Conservation (phyloP, 768 basidiomycete species). For the Boletellus sp. region DNA sequence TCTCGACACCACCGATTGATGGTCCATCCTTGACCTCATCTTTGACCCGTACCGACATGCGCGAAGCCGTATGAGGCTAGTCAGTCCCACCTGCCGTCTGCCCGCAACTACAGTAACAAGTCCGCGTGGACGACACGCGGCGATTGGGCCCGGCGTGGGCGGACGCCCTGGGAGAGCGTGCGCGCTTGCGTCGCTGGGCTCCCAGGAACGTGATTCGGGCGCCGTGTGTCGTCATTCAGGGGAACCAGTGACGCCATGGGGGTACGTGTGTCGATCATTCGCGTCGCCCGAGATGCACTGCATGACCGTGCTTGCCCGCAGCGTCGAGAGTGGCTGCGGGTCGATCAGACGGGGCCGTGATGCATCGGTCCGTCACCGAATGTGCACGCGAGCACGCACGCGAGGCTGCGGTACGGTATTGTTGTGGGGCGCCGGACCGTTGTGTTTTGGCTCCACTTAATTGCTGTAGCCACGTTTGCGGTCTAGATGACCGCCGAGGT, state of each 20-base stretch:
- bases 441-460: slow-evolving; percentile 28
- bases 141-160: slow-evolving; percentile 5
- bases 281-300: background rate
- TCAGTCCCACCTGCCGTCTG: too few relatives aligned
- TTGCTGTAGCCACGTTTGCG: slow-evolving; percentile 10
- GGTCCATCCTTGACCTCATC: too few relatives aligned
- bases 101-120: slow-evolving; percentile 22
- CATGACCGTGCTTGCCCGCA: background rate
- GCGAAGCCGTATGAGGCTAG: too few relatives aligned
- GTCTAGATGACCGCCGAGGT: slow-evolving; percentile 30
- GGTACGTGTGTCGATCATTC: slow-evolving; percentile 6
- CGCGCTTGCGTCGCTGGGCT: slow-evolving; percentile 15
- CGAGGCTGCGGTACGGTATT: slow-evolving; percentile 2
- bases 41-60: too few relatives aligned
- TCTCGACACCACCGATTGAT: too few relatives aligned
- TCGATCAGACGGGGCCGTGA: slow-evolving; percentile 32
- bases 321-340: slow-evolving; percentile 23
- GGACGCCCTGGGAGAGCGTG: slow-evolving; percentile 9
- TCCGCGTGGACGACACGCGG: slow-evolving; percentile 23
- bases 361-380: slow-evolving; percentile 29
- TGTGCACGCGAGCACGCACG: slow-evolving; percentile 20
- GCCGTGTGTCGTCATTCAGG: slow-evolving; percentile 10
- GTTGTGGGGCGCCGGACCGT: slow-evolving; percentile 8
- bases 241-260: slow-evolving; percentile 23
- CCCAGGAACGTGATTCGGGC: background rate